phyloP scores from a whole-genome alignment of 805 yeast species.

The Hanseniaspora clermontiae region DNA sequence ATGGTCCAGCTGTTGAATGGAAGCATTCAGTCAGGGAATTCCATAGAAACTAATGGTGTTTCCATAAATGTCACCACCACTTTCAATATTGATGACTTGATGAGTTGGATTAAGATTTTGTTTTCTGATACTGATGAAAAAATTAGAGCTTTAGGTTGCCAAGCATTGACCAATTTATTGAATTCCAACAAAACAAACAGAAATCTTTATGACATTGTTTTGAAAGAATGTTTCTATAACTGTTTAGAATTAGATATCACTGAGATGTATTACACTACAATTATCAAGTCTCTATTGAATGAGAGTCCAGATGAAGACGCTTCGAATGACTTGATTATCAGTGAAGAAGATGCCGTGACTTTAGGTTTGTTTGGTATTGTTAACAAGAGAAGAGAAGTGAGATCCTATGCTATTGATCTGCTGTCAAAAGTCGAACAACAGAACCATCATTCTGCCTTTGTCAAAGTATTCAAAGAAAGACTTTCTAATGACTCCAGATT shows the following conservation, averaged over 20 bases:
- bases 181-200: constrained; percentile 43
- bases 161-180: constrained; percentile 59
- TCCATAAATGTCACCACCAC: constrained; percentile 33
- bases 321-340: constrained; percentile 31
- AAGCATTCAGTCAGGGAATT: constrained; percentile 42
- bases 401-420: constrained; percentile 62
- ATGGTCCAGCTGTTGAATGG: constrained; percentile 77
- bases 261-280: constrained; percentile 56
- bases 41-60: constrained; percentile 32
- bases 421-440: constrained; percentile 52
- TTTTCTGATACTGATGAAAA: constrained; percentile 46
- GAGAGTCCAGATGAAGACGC: constrained; percentile 23
- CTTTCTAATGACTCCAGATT: constrained; percentile 65
- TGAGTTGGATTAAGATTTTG: constrained; percentile 72
- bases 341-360: constrained; percentile 57
- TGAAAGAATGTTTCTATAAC: constrained; percentile 58
- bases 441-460: constrained; percentile 40
- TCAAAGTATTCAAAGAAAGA: constrained; percentile 52
- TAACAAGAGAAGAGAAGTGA: constrained; percentile 50
- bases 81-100: constrained; percentile 54
- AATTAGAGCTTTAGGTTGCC: constrained; percentile 49
- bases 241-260: constrained; percentile 40
- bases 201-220: constrained; percentile 43
- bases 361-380: constrained; percentile 71
- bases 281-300: constrained; percentile 51